Evolutionary conservation across 2,329 filamentous ascomycete species (phyloP).

Genomic region (Sclerotinia borealis): DNA sequence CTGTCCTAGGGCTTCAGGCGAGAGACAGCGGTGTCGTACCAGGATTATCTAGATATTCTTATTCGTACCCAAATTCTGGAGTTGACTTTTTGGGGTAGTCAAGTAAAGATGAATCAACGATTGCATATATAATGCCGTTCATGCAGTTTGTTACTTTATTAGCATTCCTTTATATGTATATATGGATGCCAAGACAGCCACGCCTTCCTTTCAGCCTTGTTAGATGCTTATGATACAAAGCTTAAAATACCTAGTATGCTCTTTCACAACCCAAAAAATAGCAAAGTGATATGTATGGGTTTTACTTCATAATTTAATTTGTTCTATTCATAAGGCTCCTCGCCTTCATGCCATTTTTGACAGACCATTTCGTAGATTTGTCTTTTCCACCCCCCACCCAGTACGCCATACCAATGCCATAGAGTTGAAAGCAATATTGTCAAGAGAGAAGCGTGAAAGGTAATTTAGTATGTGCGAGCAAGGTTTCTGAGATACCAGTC

Average conservation of each 20-base stretch:
- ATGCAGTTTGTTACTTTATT: neutral
- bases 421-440: constrained; percentile 25
- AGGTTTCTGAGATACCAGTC: constrained; percentile 99
- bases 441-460: constrained; percentile 20
- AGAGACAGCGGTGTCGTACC: constrained; percentile 10
- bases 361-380: constrained; percentile 5
- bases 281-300: neutral
- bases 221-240: neutral
- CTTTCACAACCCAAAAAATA: neutral
- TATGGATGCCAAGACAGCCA: neutral
- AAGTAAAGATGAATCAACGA: neutral
- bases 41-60: constrained; percentile 4
- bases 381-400: constrained; percentile 9
- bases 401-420: constrained; percentile 26
- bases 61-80: neutral
- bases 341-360: constrained; percentile 7
- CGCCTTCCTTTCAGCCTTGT: constrained; percentile 4
- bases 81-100: neutral
- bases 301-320: constrained; percentile 11
- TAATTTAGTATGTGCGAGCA: constrained; percentile 76
- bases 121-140: too few relatives aligned
- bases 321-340: constrained; percentile 11
- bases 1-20: constrained; percentile 11
- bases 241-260: neutral
- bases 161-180: neutral